Base-by-base conservation (phyloP, 495 filamentous ascomycete genomes). In the Penicillium desertorum region DNA sequence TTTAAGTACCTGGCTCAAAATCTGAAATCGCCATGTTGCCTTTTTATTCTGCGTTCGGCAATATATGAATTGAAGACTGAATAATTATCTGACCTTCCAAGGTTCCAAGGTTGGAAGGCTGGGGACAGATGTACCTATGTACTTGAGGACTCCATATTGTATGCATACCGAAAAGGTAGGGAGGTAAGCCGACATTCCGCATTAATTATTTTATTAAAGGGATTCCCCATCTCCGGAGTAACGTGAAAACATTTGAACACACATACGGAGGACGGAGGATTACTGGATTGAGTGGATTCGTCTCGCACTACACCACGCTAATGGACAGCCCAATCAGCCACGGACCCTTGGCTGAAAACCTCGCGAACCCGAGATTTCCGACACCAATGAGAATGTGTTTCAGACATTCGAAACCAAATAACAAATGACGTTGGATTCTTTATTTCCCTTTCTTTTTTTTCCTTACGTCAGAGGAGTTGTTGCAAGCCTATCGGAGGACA, bases 231-330 rank as follows among this genome's bases (percentile, higher is more conserved):
- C 30, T 34, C 30, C 30, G 30, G 30, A 34, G 30, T 34, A 34
- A 34, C 30, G 4, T 34, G 11, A 34, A 30, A 11, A 30, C 27
- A 32, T 12, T 22, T n/a, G n/a, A n/a, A 7, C 7, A 25, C 25
- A 25, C 1, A 29, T 9, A 29, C 27, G 27, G 27, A 29, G 27
- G 1, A 34, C 30, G 30, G 30, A 34, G 30, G 30, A 34, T 34
- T 34, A 34, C 30, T 34, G 30, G 30, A 34, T 30, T 20, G 10
- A 44, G 51, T 53, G 51, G 51, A 22, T 44, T 22, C 23, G 32
- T 10, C 16, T 12, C 36, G 37, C 51, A 27, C 44, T 53, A 44
- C 37, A 44, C 39, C 37, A 41, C 51, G 39, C 51, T 53, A 53
- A 17, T 17, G 36, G 16, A 19, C 16, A 41, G 34, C 49, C 49